Percentiles rank a stretch among this genome's conserved stretches.
Evolutionary conservation across 805 yeast genomes (phyloP).

Genomic region (Cyberlindnera nakhonratchasimensis): DNA sequence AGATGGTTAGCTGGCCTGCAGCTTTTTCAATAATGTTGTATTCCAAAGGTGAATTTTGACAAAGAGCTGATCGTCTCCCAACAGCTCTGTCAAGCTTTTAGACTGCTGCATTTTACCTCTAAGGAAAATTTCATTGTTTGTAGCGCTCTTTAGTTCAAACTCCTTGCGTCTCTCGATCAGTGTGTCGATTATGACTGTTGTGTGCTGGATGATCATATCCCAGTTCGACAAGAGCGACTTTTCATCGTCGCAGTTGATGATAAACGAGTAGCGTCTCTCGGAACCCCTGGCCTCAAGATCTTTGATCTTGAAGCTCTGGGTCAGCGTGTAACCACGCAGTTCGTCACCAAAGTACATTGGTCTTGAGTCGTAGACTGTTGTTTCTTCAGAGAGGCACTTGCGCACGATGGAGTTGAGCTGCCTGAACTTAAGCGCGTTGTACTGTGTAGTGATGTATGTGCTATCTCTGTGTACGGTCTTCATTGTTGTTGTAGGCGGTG

Average conservation of each 20-base stretch:
- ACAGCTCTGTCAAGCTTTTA: conserved; percentile 49
- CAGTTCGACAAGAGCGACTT: conserved; percentile 50
- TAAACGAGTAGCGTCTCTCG: conserved; percentile 61
- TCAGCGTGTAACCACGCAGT: conserved; percentile 55
- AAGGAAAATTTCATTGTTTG: conserved; percentile 46
- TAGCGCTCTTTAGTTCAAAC: conserved; percentile 27
- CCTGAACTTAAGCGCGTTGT: conserved; percentile 53
- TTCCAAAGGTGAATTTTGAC: conserved; percentile 65
- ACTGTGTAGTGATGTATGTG: conserved; percentile 53
- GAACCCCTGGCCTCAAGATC: conserved; percentile 72
- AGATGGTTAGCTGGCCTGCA: conserved; percentile 11
- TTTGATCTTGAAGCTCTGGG: conserved; percentile 55
- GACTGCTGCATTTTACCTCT: conserved; percentile 56
- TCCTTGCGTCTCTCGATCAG: conserved; percentile 33
- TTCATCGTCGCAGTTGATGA: conserved; percentile 56
- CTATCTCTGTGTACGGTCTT: conserved; percentile 22
- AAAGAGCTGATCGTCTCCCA: conserved; percentile 51
- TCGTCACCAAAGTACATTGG: conserved; percentile 67
- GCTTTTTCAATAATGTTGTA: conserved; percentile 42
- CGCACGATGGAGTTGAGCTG: conserved; percentile 56
- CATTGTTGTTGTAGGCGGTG: conserved; percentile 36
- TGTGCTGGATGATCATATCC: conserved; percentile 44
- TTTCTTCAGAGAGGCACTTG: conserved; percentile 65
- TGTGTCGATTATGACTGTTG: conserved; percentile 38
- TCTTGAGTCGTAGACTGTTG: conserved; percentile 52